Base-by-base conservation (phyloP, 2,329 filamentous ascomycete species). In the Ophiocordyceps camponoti-leonardi region DNA sequence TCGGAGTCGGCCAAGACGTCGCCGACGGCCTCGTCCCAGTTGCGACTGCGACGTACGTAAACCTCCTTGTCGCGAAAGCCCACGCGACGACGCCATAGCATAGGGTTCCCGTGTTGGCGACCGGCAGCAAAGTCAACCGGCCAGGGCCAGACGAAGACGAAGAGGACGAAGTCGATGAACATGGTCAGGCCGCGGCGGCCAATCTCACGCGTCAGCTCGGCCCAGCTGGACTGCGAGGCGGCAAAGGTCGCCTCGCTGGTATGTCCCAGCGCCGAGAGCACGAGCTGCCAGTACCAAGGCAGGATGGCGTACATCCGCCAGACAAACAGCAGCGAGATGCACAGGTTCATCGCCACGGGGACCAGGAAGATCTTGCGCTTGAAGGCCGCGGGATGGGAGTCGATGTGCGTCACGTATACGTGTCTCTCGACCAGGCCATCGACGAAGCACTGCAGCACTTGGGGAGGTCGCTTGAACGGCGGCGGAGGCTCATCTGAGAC, bases 361-460 rank as follows among this genome's bases (percentile, higher is more conserved):
- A 94, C 79, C 43, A 78, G 55, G 63, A 94, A 95, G 55, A 93
- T 82, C 56, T 85, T 83, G 59, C 76, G 76, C 65, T 95, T 95
- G 64, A 88, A 77, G 26, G 71, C 69, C 19, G 65, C 62, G 0
- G 80, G 78, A 49, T 82, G 79, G 49, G 64, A 66, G 68, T 95
- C 88, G 62, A 94, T 69, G 67, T 94, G 87, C 28, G 82, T 72
- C 55, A 95, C 75, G 71, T 95, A 94, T 58, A 94, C 73, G 61
- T 85, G 77, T 46, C 73, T 65, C 46, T 73, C 68, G 48, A 78
- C 73, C 48, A 94, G 78, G 41, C 69, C 72, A 33, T 73, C 65
- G 56, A 83, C 71, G 58, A 94, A 81, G 12, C 79, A 72, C 44
- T 70, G 55, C 45, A 94, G 73, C 30, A 71, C 68, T 43, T 73